Conservation (phyloP, 768 basidiomycete species). For the Coprinopsis cinerea region DNA sequence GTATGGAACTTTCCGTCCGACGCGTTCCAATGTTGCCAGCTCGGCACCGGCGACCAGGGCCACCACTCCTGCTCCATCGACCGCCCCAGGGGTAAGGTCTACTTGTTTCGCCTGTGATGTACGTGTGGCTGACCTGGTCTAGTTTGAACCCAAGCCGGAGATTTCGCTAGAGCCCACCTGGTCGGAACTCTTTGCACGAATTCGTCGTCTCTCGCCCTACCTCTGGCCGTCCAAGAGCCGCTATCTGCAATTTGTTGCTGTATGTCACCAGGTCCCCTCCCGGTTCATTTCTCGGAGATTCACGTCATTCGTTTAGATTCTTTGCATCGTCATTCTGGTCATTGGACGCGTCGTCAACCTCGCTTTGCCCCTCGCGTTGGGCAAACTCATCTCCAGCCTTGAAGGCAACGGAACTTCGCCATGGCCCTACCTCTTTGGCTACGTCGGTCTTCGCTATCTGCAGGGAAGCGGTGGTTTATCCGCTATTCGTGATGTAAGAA, state of each 20-base stretch:
- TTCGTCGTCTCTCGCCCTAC: conserved; percentile 67
- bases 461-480: conserved; percentile 72
- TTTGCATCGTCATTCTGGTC: conserved; percentile 67
- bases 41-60: conserved; percentile 53
- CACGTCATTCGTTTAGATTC: conserved; percentile 29
- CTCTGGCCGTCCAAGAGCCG: conserved; percentile 74
- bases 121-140: conserved; percentile 8
- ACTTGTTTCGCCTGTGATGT: background rate
- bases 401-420: conserved; percentile 44
- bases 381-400: conserved; percentile 52
- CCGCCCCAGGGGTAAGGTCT: conserved; percentile 30
- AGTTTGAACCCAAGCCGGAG: conserved; percentile 43
- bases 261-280: conserved; percentile 25
- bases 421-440: conserved; percentile 66
- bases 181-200: conserved; percentile 59
- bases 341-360: conserved; percentile 75
- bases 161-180: conserved; percentile 62
- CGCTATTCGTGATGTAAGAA: conserved; percentile 53
- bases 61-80: conserved; percentile 42
- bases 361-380: conserved; percentile 64
- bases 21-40: conserved; percentile 42
- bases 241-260: conserved; percentile 65
- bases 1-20: conserved; percentile 68
- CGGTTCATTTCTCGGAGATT: conserved; percentile 1
- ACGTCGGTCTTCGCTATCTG: conserved; percentile 65